Evolutionary conservation across 805 yeast species (phyloP), one percentile per base, ranked within the genome.

Genomic region (Metschnikowia sp.): DNA sequence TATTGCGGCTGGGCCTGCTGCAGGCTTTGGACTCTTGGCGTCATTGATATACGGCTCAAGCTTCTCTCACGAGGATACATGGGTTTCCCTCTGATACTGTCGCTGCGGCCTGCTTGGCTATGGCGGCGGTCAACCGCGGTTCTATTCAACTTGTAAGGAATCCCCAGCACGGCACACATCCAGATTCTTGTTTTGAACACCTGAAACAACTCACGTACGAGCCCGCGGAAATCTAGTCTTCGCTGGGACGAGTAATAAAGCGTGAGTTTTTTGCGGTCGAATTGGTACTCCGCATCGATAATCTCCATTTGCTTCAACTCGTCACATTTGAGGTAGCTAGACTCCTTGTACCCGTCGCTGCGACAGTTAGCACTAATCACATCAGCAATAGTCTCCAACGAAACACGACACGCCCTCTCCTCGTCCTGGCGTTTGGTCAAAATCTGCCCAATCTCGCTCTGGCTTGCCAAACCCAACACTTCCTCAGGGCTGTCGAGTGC

Each of bases 101-200:
- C 45, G 8, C 11, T 12, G n/a, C 38, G 39, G 32, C 11, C 13
- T 2, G 43, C 18, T 18, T 37, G 39, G 18, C 33, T 37, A 13
- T 37, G 22, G 13, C 44, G 38, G 34, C 42, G 36, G 18, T 31
- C 48, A 8, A 11, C 8, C 3, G 36, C 3, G n/a, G 10, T 22
- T 18, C 30, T 29, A 32, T 44, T 52, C 12, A 11, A 19, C 26
- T 50, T 51, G 42, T 59, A 68, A 1, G 76, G 75, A 28, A 65
- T 56, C 3, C 76, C 77, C 40, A 55, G 63, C 28, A 85, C 86
- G 0, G 94, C 91, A 72, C 91, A 84, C 65, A 87, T 69, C 94
- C 95, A 87, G 53, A 86, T 86, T 58, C 92, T 73, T 0, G 91
- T 85, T 65, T 86, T 86, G 70, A 84, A 86, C 49, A 83, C 80